Percentiles rank a stretch among this genome's conserved stretches.
Conservation (phyloP, 2,329 filamentous ascomycete genomes). For the Diplodia mutila region DNA sequence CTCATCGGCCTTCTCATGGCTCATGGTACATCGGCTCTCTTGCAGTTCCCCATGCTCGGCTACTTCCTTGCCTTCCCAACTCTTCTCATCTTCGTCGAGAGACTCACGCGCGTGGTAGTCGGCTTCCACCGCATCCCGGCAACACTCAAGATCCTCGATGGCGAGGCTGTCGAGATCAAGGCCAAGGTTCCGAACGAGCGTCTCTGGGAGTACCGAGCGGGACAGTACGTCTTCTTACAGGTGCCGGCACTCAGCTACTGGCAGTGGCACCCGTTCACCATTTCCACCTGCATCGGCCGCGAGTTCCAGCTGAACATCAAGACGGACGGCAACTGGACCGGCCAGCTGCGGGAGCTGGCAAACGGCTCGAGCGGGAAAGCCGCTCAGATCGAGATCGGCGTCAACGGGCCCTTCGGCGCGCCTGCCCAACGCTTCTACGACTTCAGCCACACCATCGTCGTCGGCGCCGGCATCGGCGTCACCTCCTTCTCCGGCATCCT, state of each 20-base stretch:
- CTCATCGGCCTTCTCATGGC: constrained; percentile 60
- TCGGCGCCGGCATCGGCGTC: constrained; percentile 48
- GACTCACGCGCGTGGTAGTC: constrained; percentile 49
- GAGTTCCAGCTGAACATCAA: constrained; percentile 62
- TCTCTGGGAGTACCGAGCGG: constrained; percentile 59
- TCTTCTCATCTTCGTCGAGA: constrained; percentile 55
- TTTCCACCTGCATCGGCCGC: constrained; percentile 58
- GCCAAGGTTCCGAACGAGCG: constrained; percentile 53
- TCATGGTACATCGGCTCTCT: constrained; percentile 55
- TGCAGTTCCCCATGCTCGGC: constrained; percentile 62
- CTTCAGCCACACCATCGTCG: constrained; percentile 55
- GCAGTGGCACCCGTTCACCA: constrained; percentile 65
- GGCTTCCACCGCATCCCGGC: constrained; percentile 57
- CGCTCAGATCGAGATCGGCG: constrained; percentile 53
- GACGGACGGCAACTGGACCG: constrained; percentile 62
- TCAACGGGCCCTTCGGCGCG: constrained; percentile 63
- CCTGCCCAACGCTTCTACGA: constrained; percentile 63
- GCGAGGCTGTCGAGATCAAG: constrained; percentile 57
- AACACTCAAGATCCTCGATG: constrained; percentile 54
- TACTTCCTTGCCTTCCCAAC: constrained; percentile 61
- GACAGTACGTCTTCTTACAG: constrained; percentile 62
- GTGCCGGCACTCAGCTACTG: constrained; percentile 58
- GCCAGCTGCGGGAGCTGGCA: constrained; percentile 50
- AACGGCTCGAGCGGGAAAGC: constrained; percentile 35
- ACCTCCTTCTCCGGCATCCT: constrained; percentile 63